phyloP scores from a whole-genome alignment of 2,329 filamentous ascomycete species.

The Xylaria sp. region DNA sequence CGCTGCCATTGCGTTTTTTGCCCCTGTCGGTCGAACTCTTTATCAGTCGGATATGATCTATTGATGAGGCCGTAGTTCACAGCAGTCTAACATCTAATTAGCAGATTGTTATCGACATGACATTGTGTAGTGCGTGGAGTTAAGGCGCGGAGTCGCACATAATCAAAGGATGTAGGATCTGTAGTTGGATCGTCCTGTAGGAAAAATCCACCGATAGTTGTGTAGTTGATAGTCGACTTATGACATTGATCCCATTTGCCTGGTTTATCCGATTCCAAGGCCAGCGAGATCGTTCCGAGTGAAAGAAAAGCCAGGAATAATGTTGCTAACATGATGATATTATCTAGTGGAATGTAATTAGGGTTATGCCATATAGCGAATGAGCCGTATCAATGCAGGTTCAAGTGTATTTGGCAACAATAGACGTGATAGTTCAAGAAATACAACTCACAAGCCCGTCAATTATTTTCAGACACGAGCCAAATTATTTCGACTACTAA shows the following conservation, averaged over 20 bases:
- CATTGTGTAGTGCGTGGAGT: not conserved
- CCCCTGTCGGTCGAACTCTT: conserved; percentile 52
- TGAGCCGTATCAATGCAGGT: not conserved
- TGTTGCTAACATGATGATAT: conserved; percentile 36
- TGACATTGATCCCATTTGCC: conserved; percentile 38
- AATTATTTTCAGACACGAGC: not conserved
- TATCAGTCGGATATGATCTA: conserved; percentile 68
- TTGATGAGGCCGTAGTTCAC: conserved; percentile 75
- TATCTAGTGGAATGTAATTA: not conserved
- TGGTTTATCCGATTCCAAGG: conserved; percentile 43
- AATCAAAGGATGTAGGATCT: conserved; percentile 69
- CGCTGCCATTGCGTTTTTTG: conserved; percentile 71
- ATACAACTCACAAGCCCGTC: not conserved
- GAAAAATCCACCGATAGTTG: conserved; percentile 71
- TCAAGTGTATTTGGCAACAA: not conserved
- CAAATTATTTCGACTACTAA: not conserved
- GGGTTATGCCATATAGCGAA: not conserved
- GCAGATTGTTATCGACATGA: not conserved
- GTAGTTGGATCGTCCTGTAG: conserved; percentile 71
- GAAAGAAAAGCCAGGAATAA: conserved; percentile 39
- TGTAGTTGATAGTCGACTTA: conserved; percentile 64
- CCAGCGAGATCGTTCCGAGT: conserved; percentile 39
- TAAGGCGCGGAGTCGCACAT: conserved; percentile 59
- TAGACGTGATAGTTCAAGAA: not conserved
- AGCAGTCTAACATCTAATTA: conserved; percentile 57